A percentile compares a stretch with the other conserved stretches of the same genome.
phyloP scores from a whole-genome alignment of 805 yeast genomes.

The Lipomyces spencermartinsiae region DNA sequence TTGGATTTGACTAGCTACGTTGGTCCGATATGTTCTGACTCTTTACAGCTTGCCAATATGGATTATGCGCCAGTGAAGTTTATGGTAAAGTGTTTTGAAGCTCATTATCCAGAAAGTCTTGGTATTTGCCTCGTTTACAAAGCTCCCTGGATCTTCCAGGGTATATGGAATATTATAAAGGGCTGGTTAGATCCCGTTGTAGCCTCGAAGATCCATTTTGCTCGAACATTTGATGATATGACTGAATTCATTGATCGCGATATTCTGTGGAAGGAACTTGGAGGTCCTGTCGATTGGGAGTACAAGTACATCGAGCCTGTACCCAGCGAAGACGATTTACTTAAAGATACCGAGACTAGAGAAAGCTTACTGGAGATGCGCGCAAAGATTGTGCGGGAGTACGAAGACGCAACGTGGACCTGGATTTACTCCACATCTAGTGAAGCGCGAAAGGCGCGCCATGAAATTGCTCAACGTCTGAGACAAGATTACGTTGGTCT shows the following conservation, averaged over 20 bases:
- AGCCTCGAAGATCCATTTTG: slow-evolving; percentile 86
- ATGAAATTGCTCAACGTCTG: slow-evolving; percentile 56
- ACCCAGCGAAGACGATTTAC: slow-evolving; percentile 59
- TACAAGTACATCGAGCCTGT: slow-evolving; percentile 68
- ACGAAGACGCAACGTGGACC: slow-evolving; percentile 67
- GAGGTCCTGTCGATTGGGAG: slow-evolving; percentile 70
- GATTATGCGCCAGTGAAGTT: slow-evolving; percentile 91
- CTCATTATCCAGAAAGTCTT: slow-evolving; percentile 93
- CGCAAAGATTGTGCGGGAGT: slow-evolving; percentile 56
- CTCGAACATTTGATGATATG: slow-evolving; percentile 72
- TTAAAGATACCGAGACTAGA: slow-evolving; percentile 55
- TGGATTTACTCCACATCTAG: slow-evolving; percentile 70
- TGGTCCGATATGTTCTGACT: background rate
- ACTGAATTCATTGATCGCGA: slow-evolving; percentile 63
- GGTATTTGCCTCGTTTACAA: slow-evolving; percentile 85
- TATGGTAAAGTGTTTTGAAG: slow-evolving; percentile 87
- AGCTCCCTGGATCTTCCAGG: slow-evolving; percentile 96
- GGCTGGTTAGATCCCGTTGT: slow-evolving; percentile 97
- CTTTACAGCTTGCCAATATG: slow-evolving; percentile 72
- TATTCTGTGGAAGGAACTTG: slow-evolving; percentile 71
- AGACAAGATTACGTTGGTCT: slow-evolving; percentile 67
- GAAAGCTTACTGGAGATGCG: slow-evolving; percentile 59
- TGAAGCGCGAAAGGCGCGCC: slow-evolving; percentile 56
- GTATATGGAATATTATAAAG: slow-evolving; percentile 91
- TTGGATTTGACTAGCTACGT: no score